These are phyloP conservation scores for Begonia fuchsioides DNA, from an alignment of 306 rosid genomes.

Conservation along the genomic window DNA sequence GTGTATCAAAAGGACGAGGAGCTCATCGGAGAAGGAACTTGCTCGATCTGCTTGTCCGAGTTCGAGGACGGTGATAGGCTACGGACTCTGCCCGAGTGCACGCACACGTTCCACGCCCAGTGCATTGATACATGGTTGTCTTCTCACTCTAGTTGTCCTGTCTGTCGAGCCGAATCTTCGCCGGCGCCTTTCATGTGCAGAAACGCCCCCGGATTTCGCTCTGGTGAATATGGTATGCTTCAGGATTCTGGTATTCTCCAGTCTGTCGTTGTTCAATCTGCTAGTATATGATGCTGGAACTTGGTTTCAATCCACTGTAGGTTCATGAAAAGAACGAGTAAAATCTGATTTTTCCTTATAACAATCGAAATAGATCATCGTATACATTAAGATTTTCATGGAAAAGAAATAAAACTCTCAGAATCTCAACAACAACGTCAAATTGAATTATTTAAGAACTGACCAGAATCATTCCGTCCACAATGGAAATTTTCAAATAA, in stretches of 20 bases:
- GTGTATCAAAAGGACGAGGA: conserved; percentile 9
- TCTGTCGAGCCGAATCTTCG: conserved; percentile 32
- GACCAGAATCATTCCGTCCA: no score
- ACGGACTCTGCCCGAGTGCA: conserved; percentile 40
- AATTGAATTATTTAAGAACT: no score
- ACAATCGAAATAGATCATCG: no score
- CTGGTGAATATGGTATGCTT: background rate
- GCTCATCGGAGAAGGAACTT: conserved; percentile 12
- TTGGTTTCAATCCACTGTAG: no score
- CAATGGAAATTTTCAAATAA: background rate
- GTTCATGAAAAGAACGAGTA: no score
- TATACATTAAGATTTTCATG: no score
- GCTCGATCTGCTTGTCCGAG: conserved; percentile 45
- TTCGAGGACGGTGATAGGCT: conserved; percentile 56
- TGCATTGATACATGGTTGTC: conserved; percentile 69
- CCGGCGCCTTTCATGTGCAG: conserved; percentile 6
- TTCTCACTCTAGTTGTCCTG: conserved; percentile 40
- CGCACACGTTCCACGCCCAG: conserved; percentile 44
- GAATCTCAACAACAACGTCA: no score
- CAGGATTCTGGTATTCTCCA: background rate
- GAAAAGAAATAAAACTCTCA: no score
- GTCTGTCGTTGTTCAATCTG: background rate
- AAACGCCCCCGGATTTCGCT: background rate
- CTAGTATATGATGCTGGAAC: background rate
- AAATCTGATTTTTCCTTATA: no score